A percentile compares a stretch with the other conserved stretches of the same genome.
These are phyloP conservation scores for Dichotomocladium elegans DNA, from an alignment of 371 early-diverging fungal genomes.

Conservation along the genomic window DNA sequence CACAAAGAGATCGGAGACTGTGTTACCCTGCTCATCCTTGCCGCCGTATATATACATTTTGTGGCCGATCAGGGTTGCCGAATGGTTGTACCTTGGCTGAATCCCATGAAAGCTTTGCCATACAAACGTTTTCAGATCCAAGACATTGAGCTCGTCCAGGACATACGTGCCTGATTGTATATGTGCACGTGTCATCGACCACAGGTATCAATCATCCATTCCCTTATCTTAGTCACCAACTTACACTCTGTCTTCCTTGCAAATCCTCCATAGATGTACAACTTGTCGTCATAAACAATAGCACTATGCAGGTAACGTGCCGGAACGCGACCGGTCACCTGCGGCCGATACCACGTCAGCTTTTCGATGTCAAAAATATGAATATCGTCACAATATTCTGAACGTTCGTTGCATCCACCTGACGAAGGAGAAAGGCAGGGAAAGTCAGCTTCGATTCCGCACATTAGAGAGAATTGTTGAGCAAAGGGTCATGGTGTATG, in stretches of 20 bases:
- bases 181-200: no score
- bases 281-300: conserved; percentile 53
- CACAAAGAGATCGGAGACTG: conserved; percentile 53
- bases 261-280: conserved; percentile 65
- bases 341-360: conserved; percentile 47
- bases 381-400: neutral
- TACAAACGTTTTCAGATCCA: conserved; percentile 50
- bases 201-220: no score
- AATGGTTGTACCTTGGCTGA: conserved; percentile 57
- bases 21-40: conserved; percentile 56
- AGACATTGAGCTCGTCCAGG: conserved; percentile 50
- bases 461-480: neutral
- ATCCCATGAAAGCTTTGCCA: conserved; percentile 47
- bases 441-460: no score
- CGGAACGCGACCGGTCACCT: conserved; percentile 47
- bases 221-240: no score
- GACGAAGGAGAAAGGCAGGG: no score
- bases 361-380: neutral
- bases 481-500: neutral
- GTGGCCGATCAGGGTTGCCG: conserved; percentile 45
- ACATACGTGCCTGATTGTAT: conserved; percentile 48
- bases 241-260: conserved; percentile 55
- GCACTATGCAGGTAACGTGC: conserved; percentile 58
- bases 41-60: conserved; percentile 56
- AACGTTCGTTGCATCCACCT: neutral